Base-by-base conservation (phyloP, 192 early-diverging fungal genomes). In the Lobosporangium transversale region DNA sequence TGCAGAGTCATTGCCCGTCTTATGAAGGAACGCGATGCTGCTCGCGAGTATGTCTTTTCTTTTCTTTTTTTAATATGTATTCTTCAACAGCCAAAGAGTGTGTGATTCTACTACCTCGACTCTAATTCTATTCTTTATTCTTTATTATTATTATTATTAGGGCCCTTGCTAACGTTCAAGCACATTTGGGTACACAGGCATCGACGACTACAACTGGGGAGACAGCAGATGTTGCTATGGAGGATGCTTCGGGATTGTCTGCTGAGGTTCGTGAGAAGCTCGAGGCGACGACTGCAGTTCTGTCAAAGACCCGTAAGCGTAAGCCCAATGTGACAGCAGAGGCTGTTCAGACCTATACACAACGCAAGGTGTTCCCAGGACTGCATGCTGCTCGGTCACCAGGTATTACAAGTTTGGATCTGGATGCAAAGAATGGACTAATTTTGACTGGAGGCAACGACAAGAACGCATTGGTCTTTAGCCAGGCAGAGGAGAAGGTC, bases 1-100 rank as follows among this genome's bases (percentile, higher is more conserved):
- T 93, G 94, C 59, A 79, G 97, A 56, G 97, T 99, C 4, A 93
- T 98, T 80, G 96, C 96, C 3, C 85, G 97, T 29, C 80, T 98
- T 27, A 83, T 93, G 67, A 91, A 90, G 70, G 97, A 99, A 73
- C 86, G 94, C 32, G 95, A 99, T 79, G 88, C 93, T 57, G 96
- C 96, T 40, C 84, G 97, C 40, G 87, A 89, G 84, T 86, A 81
- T 70, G 79, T 75, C 29, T 43, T 27, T 21, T 1, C 27, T 23
- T 11, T 49, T 26, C 26, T 33, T 42, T 42, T 27, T 24, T 9
- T 14, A 45, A 24, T 2, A 7, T 21, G 7, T 5, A 33, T 44
- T 44, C 23, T 31, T 32, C 29, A 50, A 17, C 2, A 21, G 17
- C 3, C 15, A 15, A 9, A 18, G 30, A 30, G 37, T 2, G 30